phyloP scores from a whole-genome alignment of 2,329 filamentous ascomycete genomes.

The Scolecobasidium constrictum region DNA sequence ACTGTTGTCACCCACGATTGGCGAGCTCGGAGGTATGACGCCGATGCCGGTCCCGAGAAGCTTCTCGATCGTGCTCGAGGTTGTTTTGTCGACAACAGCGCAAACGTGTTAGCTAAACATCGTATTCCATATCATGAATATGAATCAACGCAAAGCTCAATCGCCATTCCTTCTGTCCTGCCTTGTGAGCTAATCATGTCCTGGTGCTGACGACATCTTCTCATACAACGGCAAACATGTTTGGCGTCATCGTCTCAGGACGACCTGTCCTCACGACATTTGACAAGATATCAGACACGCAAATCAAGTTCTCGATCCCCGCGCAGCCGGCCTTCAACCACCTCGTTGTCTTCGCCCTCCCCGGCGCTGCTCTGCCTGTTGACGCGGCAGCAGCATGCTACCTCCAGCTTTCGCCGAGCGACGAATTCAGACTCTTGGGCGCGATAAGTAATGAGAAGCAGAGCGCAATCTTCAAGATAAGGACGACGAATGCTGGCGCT shows the following conservation, averaged over 20 bases:
- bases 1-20: too few relatives aligned
- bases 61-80: too few relatives aligned
- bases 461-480: conserved; percentile 79
- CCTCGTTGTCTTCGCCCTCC: conserved; percentile 81
- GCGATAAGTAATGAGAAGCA: conserved; percentile 85
- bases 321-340: conserved; percentile 51
- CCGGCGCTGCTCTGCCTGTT: conserved; percentile 60
- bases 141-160: too few relatives aligned
- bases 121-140: too few relatives aligned
- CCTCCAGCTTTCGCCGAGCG: conserved; percentile 53
- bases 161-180: too few relatives aligned
- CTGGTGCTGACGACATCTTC: too few relatives aligned
- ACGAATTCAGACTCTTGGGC: conserved; percentile 73
- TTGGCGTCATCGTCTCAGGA: conserved; percentile 50
- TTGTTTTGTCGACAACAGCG: too few relatives aligned
- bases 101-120: too few relatives aligned
- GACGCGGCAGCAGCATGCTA: conserved; percentile 84
- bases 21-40: too few relatives aligned
- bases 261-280: conserved; percentile 49
- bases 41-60: too few relatives aligned
- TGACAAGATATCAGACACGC: conserved; percentile 43
- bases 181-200: too few relatives aligned
- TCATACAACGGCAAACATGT: conserved; percentile 43
- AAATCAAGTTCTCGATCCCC: conserved; percentile 60
- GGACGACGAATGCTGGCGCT: conserved; percentile 27